These are phyloP conservation scores for Nothophytophthora sp. DNA, from an alignment of 352 stramenopile species.

Conservation along the genomic window DNA sequence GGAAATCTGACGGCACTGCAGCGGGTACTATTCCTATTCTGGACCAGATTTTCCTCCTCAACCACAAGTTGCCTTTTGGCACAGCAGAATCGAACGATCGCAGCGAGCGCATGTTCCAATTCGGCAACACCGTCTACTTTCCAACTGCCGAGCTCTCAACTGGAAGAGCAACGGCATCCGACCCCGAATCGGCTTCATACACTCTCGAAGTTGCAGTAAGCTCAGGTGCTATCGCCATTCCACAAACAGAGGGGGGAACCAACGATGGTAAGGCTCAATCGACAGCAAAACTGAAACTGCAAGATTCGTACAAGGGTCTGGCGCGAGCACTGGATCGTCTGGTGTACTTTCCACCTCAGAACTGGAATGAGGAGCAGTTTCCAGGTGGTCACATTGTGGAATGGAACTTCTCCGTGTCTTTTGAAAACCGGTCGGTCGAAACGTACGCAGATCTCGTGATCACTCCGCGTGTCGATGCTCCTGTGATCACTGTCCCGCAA, in stretches of 20 bases:
- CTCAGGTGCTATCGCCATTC: slow-evolving; percentile 12
- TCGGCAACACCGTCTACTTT: neutral
- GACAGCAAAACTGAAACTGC: slow-evolving; percentile 2
- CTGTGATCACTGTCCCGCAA: slow-evolving; percentile 44
- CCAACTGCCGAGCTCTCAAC: neutral
- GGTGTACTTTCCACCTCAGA: slow-evolving; percentile 40
- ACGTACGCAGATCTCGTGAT: slow-evolving; percentile 44
- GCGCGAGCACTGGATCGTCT: slow-evolving; percentile 20
- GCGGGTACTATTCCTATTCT: slow-evolving; percentile 20
- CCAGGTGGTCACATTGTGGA: slow-evolving; percentile 28
- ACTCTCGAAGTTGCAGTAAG: slow-evolving; percentile 22
- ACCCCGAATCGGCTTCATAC: slow-evolving; percentile 3
- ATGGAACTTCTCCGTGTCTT: slow-evolving; percentile 46
- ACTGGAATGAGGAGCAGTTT: slow-evolving; percentile 50
- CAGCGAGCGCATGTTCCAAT: neutral
- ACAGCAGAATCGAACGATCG: neutral
- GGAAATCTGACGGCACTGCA: slow-evolving; percentile 34
- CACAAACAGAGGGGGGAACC: neutral
- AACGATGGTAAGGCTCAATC: neutral
- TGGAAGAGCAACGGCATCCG: neutral
- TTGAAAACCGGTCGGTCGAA: slow-evolving; percentile 15
- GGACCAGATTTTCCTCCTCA: slow-evolving; percentile 17
- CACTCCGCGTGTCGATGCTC: slow-evolving; percentile 25
- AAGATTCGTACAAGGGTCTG: slow-evolving; percentile 17
- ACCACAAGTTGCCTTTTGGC: neutral